These are phyloP conservation scores for Glomus cerebriforme DNA, from an alignment of 192 early-diverging fungal species.

Conservation along the genomic window DNA sequence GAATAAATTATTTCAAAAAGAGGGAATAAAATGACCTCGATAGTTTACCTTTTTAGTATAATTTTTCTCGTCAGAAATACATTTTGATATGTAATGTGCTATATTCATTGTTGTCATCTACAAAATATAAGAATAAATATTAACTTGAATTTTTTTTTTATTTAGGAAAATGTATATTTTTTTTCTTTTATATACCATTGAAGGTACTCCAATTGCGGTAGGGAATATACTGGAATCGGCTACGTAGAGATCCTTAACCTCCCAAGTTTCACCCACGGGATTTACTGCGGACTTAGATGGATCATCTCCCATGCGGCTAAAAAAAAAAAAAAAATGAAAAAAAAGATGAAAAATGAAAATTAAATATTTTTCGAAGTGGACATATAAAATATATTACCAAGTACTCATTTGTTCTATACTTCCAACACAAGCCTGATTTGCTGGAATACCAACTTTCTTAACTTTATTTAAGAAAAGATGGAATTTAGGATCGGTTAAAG, in stretches of 20 bases:
- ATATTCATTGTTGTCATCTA: slow-evolving; percentile 20
- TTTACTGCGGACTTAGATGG: slow-evolving; percentile 61
- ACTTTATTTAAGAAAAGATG: slow-evolving; percentile 35
- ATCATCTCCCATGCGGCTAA: slow-evolving; percentile 64
- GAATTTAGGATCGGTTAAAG: slow-evolving; percentile 40
- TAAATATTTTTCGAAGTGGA: too few relatives aligned
- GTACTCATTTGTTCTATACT: slow-evolving; percentile 71
- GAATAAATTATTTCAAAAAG: neutral
- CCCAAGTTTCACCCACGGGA: slow-evolving; percentile 74
- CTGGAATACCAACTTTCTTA: slow-evolving; percentile 36
- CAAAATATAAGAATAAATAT: neutral
- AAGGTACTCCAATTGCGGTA: slow-evolving; percentile 72
- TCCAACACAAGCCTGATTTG: slow-evolving; percentile 43
- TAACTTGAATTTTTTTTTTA: neutral
- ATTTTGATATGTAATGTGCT: slow-evolving; percentile 10
- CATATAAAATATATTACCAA: slow-evolving; percentile 41
- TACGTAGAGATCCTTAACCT: slow-evolving; percentile 71
- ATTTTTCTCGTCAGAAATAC: neutral
- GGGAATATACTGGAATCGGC: slow-evolving; percentile 74
- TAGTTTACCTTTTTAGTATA: neutral
- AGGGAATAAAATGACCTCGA: neutral
- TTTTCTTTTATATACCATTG: slow-evolving; percentile 44
- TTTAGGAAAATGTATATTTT: neutral
- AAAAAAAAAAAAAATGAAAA: neutral
- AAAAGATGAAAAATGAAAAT: too few relatives aligned